A percentile compares a stretch with the other conserved stretches of the same genome.
These are phyloP conservation scores for Pontederia crassipes DNA, from an alignment of 176 grass and related monocot species.

Conservation along the genomic window DNA sequence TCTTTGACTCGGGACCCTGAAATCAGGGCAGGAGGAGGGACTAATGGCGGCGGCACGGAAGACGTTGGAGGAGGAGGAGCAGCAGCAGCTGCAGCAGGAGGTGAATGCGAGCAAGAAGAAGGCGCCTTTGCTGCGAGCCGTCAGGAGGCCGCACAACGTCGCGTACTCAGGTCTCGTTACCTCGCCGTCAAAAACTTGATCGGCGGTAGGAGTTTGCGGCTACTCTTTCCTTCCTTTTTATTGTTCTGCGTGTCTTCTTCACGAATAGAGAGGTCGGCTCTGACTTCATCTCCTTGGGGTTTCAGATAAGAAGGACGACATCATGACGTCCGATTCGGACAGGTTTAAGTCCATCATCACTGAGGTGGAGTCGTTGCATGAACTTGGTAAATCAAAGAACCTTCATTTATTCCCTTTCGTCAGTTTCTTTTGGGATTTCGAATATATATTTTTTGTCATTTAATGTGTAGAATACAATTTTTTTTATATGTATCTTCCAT, in stretches of 20 bases:
- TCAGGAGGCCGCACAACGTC: slow-evolving; percentile 41
- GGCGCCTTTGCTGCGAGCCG: not conserved
- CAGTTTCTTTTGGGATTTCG: not conserved
- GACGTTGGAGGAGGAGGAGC: too few species aligned
- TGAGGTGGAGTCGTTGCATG: slow-evolving; percentile 71
- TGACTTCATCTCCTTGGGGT: not conserved
- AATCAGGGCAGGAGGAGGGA: too few species aligned
- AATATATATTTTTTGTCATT: not conserved
- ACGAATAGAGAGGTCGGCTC: not conserved
- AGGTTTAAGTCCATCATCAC: slow-evolving; percentile 66
- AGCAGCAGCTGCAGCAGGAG: too few species aligned
- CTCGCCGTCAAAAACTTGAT: slow-evolving; percentile 65
- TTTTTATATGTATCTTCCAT: too few species aligned
- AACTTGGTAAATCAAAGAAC: slow-evolving; percentile 31
- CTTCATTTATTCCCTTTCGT: not conserved
- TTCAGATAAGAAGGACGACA: slow-evolving; percentile 77
- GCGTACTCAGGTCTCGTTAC: slow-evolving; percentile 65
- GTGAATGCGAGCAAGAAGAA: not conserved
- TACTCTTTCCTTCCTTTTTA: not conserved
- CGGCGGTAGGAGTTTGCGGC: slow-evolving; percentile 29
- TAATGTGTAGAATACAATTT: too few species aligned
- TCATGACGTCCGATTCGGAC: slow-evolving; percentile 39
- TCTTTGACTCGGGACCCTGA: too few species aligned
- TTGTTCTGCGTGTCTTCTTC: not conserved
- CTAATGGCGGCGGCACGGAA: too few species aligned